Evolutionary conservation across 2,329 filamentous ascomycete species (phyloP).

Genomic region (Aspergillus novofumigatus): DNA sequence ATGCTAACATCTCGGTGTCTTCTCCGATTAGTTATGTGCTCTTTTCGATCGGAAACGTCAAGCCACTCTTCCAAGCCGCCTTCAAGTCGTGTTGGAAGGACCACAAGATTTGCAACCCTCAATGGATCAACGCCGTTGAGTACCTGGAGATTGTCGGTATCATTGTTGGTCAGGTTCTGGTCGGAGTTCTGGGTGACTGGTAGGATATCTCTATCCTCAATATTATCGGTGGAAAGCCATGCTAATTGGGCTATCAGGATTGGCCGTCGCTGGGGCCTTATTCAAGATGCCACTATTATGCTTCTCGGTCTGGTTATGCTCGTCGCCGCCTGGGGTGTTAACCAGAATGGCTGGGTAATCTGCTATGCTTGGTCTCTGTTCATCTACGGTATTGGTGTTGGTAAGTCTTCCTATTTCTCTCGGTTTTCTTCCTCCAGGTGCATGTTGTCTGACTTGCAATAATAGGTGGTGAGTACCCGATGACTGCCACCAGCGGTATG

Average conservation of each 20-base stretch:
- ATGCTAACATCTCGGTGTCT: not conserved
- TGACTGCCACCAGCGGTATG: conserved; percentile 94
- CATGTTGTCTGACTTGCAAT: conserved; percentile 19
- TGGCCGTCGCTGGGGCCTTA: conserved; percentile 89
- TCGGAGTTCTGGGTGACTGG: conserved; percentile 75
- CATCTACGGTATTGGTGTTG: conserved; percentile 70
- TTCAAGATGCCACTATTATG: conserved; percentile 94
- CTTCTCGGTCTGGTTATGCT: conserved; percentile 88
- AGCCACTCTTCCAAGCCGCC: conserved; percentile 70
- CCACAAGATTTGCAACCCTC: conserved; percentile 63
- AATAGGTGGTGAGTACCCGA: conserved; percentile 87
- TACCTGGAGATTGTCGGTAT: conserved; percentile 94
- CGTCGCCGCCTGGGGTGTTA: conserved; percentile 82
- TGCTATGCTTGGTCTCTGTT: conserved; percentile 95
- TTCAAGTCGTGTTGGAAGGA: conserved; percentile 77
- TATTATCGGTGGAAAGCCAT: not conserved
- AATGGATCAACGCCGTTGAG: conserved; percentile 79
- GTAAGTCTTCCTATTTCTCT: conserved; percentile 13
- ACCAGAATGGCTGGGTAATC: conserved; percentile 90
- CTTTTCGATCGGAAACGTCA: conserved; percentile 93
- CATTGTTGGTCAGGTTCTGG: conserved; percentile 85
- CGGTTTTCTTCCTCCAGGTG: not conserved
- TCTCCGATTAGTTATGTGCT: conserved; percentile 68
- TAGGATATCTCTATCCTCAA: conserved; percentile 22
- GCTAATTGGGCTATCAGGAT: conserved; percentile 51